Base-by-base conservation (phyloP, 2,329 filamentous ascomycete genomes). In the Knoxdaviesia proteae region DNA sequence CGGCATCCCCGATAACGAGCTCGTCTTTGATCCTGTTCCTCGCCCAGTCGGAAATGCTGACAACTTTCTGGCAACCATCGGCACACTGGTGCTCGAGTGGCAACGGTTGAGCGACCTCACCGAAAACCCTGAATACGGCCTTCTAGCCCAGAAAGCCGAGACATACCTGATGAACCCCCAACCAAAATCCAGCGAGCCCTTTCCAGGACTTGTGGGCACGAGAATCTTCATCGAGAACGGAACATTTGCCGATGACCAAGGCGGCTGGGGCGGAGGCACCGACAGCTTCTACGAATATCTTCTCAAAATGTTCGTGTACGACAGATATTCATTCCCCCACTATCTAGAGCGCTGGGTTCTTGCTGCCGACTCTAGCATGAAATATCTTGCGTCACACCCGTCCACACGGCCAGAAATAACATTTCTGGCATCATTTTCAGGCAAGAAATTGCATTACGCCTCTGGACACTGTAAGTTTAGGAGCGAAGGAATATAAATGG, bases 281-380 rank as follows among this genome's bases (percentile, higher is more conserved):
- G 84, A 92, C 56, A 83, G 76, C 38, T 92, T 79, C 60, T 93
- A 92, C 60, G 84, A 92, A 59, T 92, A 92, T 52, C 69, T 93
- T 33, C 78, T 93, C 57, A 93, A 93, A 64, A 88, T 90, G 81
- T 92, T 77, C 52, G 58, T 88, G 43, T 92, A 92, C 56, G 79
- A 88, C 53, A 65, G 73, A 0, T 50, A 56, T 5, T 67, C 73
- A 3, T 92, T 81, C 51, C 58, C 52, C 2, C 47, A 57, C 3
- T 84, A 88, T 60, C 74, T 68, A 51, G 77, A 87, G 48, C 73
- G 74, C 40, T 94, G 84, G 84, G 61, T 83, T 37, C 54, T 66
- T 1, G 84, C 84, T 2, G 80, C 77, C 42, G 77, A 92, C 50
- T 84, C 79, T 6, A 77, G 76, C 5, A 88, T 90, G 40, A 56